Percentiles rank a stretch among this genome's conserved stretches.
These are phyloP conservation scores for Berkeleyomyces rouxiae DNA, from an alignment of 2,329 filamentous ascomycete genomes.

Conservation along the genomic window DNA sequence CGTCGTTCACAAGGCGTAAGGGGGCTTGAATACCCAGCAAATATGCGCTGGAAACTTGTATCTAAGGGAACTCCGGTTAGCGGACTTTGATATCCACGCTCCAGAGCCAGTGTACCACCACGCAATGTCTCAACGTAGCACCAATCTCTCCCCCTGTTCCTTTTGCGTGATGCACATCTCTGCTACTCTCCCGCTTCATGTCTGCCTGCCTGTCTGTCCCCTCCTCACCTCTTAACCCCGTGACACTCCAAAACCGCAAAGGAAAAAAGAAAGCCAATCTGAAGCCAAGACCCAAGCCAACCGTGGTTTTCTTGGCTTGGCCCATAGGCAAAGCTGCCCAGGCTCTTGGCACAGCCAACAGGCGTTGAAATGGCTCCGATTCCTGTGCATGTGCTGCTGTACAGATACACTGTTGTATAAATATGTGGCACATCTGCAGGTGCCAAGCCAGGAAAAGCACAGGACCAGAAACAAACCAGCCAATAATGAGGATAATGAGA, in stretches of 20 bases:
- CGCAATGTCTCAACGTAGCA: neutral
- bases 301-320: neutral
- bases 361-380: neutral
- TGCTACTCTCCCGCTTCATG: neutral
- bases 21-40: neutral
- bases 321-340: neutral
- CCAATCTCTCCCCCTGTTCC: neutral
- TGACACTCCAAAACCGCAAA: neutral
- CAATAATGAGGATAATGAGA: neutral
- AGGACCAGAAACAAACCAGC: neutral
- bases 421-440: neutral
- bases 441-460: neutral
- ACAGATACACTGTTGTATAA: neutral
- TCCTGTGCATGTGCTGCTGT: neutral
- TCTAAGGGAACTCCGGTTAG: too few relatives aligned
- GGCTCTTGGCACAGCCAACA: neutral
- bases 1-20: neutral
- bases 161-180: neutral
- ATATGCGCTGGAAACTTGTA: neutral
- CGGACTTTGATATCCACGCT: neutral
- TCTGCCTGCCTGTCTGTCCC: neutral
- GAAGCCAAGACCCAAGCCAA: conserved; percentile 1
- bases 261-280: neutral
- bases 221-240: neutral
- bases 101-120: neutral